Percentiles rank a stretch among this genome's conserved stretches.
Evolutionary conservation across 1,284 basidiomycete genomes (phyloP).

Genomic region (Rhodotorula glutinis): DNA sequence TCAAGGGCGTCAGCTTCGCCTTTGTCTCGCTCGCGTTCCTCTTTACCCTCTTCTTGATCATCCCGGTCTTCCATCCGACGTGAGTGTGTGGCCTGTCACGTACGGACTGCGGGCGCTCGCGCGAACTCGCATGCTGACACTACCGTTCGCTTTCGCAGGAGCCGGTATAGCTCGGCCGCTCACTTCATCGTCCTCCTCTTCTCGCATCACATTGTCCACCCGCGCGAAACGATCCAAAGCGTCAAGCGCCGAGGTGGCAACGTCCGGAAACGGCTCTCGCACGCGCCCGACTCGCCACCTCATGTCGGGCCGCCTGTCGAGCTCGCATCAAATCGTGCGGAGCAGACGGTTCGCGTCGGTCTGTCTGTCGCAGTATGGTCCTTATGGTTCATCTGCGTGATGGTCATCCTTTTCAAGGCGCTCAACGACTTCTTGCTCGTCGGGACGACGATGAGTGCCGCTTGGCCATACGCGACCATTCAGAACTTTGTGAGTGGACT

Average conservation of each 20-base stretch:
- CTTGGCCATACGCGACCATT: constrained; percentile 3
- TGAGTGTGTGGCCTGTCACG: neutral
- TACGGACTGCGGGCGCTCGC: neutral
- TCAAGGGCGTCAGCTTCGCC: neutral
- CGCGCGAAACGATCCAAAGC: too few species aligned
- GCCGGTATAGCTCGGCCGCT: neutral
- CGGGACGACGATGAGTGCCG: neutral
- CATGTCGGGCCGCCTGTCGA: neutral
- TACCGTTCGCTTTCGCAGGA: neutral
- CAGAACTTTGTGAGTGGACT: neutral
- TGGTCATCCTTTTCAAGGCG: neutral
- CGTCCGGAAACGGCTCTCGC: too few species aligned
- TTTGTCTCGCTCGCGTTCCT: neutral
- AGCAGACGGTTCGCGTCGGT: neutral
- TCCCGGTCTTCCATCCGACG: neutral
- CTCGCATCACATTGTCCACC: neutral
- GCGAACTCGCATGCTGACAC: too few species aligned
- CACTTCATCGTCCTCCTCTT: neutral
- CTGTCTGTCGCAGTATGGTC: neutral
- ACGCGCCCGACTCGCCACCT: neutral
- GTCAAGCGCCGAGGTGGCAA: too few species aligned
- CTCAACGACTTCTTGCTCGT: constrained; percentile 1
- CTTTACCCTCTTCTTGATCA: neutral
- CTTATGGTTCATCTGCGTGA: neutral
- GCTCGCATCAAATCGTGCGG: neutral